Conservation (phyloP, 2,329 filamentous ascomycete species). For the Xylariales sp. region DNA sequence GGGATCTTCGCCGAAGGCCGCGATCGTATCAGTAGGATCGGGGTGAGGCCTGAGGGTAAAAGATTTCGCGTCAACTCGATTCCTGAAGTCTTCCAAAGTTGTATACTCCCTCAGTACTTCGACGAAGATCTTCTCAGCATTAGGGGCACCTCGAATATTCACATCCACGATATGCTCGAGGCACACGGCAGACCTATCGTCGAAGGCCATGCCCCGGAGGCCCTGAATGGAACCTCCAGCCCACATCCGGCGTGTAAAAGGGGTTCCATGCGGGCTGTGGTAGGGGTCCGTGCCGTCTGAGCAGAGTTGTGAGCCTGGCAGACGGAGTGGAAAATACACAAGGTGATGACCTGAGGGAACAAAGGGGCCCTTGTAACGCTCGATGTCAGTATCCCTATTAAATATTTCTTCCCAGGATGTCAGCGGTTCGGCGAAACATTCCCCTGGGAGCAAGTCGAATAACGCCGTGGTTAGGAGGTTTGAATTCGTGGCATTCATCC, state of each 20-base stretch:
- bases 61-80: constrained; percentile 24
- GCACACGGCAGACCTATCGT: constrained; percentile 57
- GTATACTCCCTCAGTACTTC: constrained; percentile 62
- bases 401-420: neutral
- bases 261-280: constrained; percentile 76
- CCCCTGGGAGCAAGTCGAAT: constrained; percentile 60
- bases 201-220: constrained; percentile 53
- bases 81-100: constrained; percentile 39
- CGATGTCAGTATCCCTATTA: neutral
- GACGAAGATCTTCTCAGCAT: constrained; percentile 62
- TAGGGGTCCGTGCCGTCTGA: constrained; percentile 86
- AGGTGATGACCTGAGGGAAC: constrained; percentile 81
- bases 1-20: neutral
- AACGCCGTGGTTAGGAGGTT: constrained; percentile 74
- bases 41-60: neutral
- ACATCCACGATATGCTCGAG: constrained; percentile 59
- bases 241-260: constrained; percentile 86
- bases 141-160: constrained; percentile 37
- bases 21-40: neutral
- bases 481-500: constrained; percentile 68
- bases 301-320: constrained; percentile 71
- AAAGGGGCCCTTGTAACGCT: neutral
- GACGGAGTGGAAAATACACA: constrained; percentile 84
- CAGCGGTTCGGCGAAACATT: constrained; percentile 26
- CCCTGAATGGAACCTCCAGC: constrained; percentile 80